Evolutionary conservation across 2,329 filamentous ascomycete species (phyloP).

Genomic region (Calycina herbarum): DNA sequence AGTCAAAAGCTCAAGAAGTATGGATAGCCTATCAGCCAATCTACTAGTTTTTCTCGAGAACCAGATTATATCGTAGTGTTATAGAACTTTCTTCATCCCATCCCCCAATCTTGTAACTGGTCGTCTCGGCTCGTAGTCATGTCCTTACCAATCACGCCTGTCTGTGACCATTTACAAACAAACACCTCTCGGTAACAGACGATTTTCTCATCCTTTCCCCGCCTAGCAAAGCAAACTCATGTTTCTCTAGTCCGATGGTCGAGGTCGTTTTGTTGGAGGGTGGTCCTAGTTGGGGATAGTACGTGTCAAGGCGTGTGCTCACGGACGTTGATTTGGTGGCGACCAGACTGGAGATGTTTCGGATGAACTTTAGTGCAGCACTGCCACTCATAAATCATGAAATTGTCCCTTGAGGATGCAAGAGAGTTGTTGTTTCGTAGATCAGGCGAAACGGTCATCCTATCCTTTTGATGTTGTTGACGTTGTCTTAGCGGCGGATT

Average conservation of each 20-base stretch:
- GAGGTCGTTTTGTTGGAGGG: neutral
- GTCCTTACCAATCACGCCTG: too few relatives aligned
- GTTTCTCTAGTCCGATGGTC: conserved; percentile 5
- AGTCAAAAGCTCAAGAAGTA: neutral
- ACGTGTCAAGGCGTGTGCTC: neutral
- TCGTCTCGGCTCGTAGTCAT: too few relatives aligned
- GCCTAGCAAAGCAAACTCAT: neutral
- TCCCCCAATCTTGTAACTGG: too few relatives aligned
- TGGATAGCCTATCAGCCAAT: neutral
- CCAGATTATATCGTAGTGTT: too few relatives aligned
- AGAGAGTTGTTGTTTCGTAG: neutral
- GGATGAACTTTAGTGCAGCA: neutral
- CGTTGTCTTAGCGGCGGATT: neutral
- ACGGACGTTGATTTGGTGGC: neutral
- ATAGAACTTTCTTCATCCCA: too few relatives aligned
- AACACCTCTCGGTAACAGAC: too few relatives aligned
- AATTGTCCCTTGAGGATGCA: neutral
- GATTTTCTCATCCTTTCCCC: neutral
- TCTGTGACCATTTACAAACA: too few relatives aligned
- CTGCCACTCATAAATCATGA: neutral
- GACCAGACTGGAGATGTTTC: neutral
- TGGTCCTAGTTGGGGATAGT: neutral
- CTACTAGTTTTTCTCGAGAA: too few relatives aligned
- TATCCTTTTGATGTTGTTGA: neutral
- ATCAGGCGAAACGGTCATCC: conserved; percentile 1